These are phyloP conservation scores for Phaeosphaeria sp. DNA, from an alignment of 2,329 filamentous ascomycete genomes.

Conservation along the genomic window DNA sequence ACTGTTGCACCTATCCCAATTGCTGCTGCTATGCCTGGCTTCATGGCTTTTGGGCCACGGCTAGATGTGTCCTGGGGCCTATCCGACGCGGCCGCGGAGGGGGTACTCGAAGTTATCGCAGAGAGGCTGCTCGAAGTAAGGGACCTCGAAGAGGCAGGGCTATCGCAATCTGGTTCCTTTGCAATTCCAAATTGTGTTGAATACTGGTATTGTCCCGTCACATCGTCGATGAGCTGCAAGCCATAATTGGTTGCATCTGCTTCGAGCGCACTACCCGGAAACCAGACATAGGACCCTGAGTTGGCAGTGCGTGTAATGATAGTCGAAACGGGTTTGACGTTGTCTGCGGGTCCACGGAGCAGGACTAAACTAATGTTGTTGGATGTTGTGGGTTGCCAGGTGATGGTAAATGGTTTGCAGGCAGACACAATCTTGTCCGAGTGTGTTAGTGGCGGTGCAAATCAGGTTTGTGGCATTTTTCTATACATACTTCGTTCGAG, in stretches of 20 bases:
- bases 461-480: background rate
- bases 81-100: background rate
- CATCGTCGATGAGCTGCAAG: slow-evolving; percentile 66
- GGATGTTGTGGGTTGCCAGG: slow-evolving; percentile 59
- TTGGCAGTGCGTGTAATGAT: slow-evolving; percentile 59
- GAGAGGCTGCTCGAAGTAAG: no score
- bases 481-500: slow-evolving; percentile 52
- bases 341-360: slow-evolving; percentile 63
- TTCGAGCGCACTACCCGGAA: slow-evolving; percentile 56
- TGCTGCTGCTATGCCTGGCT: background rate
- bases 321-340: slow-evolving; percentile 57
- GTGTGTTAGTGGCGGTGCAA: slow-evolving; percentile 3
- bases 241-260: slow-evolving; percentile 62
- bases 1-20: background rate
- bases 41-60: background rate
- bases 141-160: no score
- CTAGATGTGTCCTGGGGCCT: background rate
- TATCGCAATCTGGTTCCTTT: slow-evolving; percentile 46
- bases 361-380: slow-evolving; percentile 64
- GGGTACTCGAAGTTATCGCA: background rate
- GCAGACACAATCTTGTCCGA: slow-evolving; percentile 56
- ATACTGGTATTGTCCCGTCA: slow-evolving; percentile 64
- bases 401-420: slow-evolving; percentile 63
- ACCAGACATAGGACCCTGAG: slow-evolving; percentile 63
- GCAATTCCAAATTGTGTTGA: slow-evolving; percentile 67